Conservation (phyloP, 768 basidiomycete genomes). For the Boletus sp. region DNA sequence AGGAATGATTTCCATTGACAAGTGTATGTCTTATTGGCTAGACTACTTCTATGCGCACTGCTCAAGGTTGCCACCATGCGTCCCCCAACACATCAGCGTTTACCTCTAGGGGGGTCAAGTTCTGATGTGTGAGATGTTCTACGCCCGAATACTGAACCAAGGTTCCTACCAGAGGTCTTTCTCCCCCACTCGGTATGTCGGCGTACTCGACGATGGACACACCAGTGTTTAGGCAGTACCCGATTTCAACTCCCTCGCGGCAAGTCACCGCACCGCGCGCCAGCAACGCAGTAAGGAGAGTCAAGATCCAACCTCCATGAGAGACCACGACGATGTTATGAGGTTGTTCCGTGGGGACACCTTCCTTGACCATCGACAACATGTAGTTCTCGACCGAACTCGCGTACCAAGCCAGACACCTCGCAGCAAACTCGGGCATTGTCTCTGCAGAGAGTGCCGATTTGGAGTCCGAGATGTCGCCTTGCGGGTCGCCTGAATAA, state of each 20-base stretch:
- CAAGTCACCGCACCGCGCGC: slow-evolving; percentile 36
- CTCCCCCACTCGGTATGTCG: slow-evolving; percentile 20
- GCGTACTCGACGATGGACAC: slow-evolving; percentile 55
- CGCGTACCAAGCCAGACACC: slow-evolving; percentile 3
- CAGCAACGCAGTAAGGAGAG: slow-evolving; percentile 41
- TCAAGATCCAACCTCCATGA: slow-evolving; percentile 51
- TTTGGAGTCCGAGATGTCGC: not conserved
- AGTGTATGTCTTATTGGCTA: not conserved
- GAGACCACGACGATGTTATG: not conserved
- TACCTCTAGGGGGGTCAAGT: slow-evolving; percentile 32
- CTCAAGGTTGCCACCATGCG: slow-evolving; percentile 3
- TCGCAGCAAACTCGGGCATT: not conserved
- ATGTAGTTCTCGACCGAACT: slow-evolving; percentile 1
- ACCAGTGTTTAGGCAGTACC: slow-evolving; percentile 13
- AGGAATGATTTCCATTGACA: not conserved
- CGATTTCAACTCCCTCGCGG: slow-evolving; percentile 24
- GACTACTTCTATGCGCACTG: not conserved
- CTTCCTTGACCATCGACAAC: not conserved
- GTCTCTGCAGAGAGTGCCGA: not conserved
- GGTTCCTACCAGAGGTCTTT: slow-evolving; percentile 23
- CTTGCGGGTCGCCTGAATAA: not conserved
- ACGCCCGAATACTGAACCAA: slow-evolving; percentile 52
- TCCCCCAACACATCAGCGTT: slow-evolving; percentile 47
- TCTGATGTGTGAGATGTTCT: slow-evolving; percentile 41
- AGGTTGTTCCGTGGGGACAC: not conserved